A percentile compares a stretch with the other conserved stretches of the same genome.
Conservation (phyloP, 306 rosid genomes). For the Gynostemma pentaphyllum region DNA sequence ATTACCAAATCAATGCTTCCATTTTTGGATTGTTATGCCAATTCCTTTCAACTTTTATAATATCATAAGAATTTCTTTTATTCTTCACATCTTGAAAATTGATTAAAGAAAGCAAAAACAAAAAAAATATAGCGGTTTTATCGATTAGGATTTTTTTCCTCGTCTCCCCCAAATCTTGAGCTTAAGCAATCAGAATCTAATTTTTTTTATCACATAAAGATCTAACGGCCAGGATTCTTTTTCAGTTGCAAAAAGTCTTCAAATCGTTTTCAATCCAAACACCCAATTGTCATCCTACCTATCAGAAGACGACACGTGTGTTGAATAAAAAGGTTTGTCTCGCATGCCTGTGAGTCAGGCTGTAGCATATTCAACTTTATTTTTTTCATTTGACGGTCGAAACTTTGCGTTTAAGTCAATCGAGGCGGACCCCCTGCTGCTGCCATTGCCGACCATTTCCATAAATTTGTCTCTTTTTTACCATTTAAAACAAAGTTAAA, state of each 20-base stretch:
- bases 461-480: neutral
- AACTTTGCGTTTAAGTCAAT: slow-evolving; percentile 5
- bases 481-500: too few species aligned
- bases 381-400: neutral
- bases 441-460: slow-evolving; percentile 1
- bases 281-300: neutral
- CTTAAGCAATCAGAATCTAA: neutral
- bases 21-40: neutral
- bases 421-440: slow-evolving; percentile 1
- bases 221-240: neutral
- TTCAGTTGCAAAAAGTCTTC: neutral
- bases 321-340: neutral
- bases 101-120: neutral
- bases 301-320: neutral
- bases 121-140: neutral
- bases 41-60: neutral
- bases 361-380: neutral
- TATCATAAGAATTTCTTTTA: neutral
- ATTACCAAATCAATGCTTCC: neutral
- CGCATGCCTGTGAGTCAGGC: neutral
- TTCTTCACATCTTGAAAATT: neutral
- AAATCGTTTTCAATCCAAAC: neutral
- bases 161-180: slow-evolving; percentile 1
- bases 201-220: neutral
- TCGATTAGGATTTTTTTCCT: neutral